A percentile compares a stretch with the other conserved stretches of the same genome.
Evolutionary conservation across 257 asterid species (phyloP).

Genomic region (Cordia subcordata): DNA sequence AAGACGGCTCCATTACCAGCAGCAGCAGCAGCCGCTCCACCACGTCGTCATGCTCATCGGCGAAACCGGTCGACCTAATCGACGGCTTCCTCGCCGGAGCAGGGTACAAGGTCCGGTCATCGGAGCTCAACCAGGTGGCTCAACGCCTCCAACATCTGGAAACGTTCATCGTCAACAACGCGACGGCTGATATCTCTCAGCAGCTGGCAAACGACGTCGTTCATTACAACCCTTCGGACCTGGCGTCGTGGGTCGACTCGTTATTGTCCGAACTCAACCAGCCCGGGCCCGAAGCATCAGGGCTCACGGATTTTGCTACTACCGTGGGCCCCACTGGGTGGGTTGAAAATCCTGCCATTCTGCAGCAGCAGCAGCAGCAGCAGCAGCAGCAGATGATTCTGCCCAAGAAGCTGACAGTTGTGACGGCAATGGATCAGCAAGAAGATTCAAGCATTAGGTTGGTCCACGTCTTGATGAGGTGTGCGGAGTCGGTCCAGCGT

Average conservation of each 20-base stretch:
- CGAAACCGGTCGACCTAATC: neutral
- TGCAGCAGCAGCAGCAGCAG: conserved; percentile 6
- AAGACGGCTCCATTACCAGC: neutral
- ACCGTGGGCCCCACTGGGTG: conserved; percentile 4
- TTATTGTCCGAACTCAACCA: conserved; percentile 12
- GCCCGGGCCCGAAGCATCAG: conserved; percentile 7
- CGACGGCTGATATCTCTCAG: conserved; percentile 5
- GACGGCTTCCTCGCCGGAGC: neutral
- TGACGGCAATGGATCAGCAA: conserved; percentile 3
- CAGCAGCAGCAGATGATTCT: conserved; percentile 6
- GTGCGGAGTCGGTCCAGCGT: conserved; percentile 22
- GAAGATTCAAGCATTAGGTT: conserved; percentile 24
- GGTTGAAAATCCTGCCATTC: conserved; percentile 1
- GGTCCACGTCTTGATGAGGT: conserved; percentile 23
- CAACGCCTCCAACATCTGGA: neutral
- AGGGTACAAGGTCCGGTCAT: neutral
- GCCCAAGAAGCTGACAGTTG: conserved; percentile 4
- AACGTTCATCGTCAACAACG: neutral
- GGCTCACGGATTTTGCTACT: conserved; percentile 2
- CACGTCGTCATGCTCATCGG: neutral
- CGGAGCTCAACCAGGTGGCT: neutral
- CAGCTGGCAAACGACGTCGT: conserved; percentile 12
- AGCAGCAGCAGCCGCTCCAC: neutral
- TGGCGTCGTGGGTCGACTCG: conserved; percentile 17
- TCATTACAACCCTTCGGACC: conserved; percentile 19